phyloP scores from a whole-genome alignment of 768 basidiomycete genomes.

The Lactarius hatsudake region DNA sequence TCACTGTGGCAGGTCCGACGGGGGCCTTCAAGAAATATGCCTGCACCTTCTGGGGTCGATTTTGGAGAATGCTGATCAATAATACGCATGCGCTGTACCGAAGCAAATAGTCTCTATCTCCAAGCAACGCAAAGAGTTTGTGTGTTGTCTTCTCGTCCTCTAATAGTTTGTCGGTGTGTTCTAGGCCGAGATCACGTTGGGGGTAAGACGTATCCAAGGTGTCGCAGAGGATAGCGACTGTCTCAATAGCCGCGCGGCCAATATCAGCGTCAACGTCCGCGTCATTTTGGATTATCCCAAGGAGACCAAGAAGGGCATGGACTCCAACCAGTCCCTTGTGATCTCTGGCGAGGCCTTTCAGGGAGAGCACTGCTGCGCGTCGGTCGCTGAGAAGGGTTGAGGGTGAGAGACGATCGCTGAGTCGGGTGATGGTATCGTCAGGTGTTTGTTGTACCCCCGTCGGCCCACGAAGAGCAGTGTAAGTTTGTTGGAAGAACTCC shows the following conservation, averaged over 20 bases:
- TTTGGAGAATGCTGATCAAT: slow-evolving; percentile 74
- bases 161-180: slow-evolving; percentile 80
- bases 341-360: slow-evolving; percentile 91
- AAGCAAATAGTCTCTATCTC: slow-evolving; percentile 75
- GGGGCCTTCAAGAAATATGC: slow-evolving; percentile 87
- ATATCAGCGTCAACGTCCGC: slow-evolving; percentile 89
- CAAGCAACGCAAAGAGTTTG: slow-evolving; percentile 72
- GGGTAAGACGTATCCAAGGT: slow-evolving; percentile 50
- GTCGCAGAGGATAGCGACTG: slow-evolving; percentile 82
- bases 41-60: slow-evolving; percentile 79
- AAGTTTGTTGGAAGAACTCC: slow-evolving; percentile 86
- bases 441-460: slow-evolving; percentile 82
- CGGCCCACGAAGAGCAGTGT: slow-evolving; percentile 81
- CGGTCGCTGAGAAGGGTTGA: slow-evolving; percentile 86
- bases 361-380: slow-evolving; percentile 85
- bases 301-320: slow-evolving; percentile 68
- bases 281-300: slow-evolving; percentile 82
- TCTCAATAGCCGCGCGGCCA: slow-evolving; percentile 90
- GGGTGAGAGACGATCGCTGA: slow-evolving; percentile 89
- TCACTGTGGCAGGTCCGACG: slow-evolving; percentile 69
- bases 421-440: slow-evolving; percentile 78
- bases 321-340: slow-evolving; percentile 88
- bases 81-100: slow-evolving; percentile 83
- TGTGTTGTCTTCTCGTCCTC: slow-evolving; percentile 68
- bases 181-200: slow-evolving; percentile 71